A percentile compares a stretch with the other conserved stretches of the same genome.
Evolutionary conservation across 2,329 filamentous ascomycete genomes (phyloP).

Genomic region (Claviceps africana): DNA sequence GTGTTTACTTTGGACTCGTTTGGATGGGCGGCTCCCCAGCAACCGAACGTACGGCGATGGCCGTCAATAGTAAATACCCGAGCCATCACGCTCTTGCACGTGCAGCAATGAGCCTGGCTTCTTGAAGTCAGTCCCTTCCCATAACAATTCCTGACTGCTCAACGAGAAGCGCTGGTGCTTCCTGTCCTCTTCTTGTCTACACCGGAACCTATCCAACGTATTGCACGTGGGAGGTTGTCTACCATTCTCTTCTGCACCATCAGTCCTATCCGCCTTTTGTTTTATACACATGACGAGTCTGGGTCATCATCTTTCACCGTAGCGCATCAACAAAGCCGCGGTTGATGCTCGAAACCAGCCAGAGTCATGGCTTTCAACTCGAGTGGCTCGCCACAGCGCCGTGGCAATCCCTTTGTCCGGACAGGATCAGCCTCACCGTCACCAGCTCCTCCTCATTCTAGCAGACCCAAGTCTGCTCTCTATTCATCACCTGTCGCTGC

Average conservation of each 20-base stretch:
- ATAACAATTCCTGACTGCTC: slow-evolving; percentile 11
- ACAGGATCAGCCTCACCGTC: slow-evolving; percentile 39
- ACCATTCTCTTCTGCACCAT: neutral
- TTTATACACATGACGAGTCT: slow-evolving; percentile 11
- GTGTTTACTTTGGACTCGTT: slow-evolving; percentile 16
- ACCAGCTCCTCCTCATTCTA: slow-evolving; percentile 36
- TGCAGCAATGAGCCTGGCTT: slow-evolving; percentile 1
- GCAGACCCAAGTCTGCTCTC: slow-evolving; percentile 62
- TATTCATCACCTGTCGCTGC: slow-evolving; percentile 42
- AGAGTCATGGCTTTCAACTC: slow-evolving; percentile 21
- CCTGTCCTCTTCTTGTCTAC: slow-evolving; percentile 10
- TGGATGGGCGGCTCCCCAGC: slow-evolving; percentile 12
- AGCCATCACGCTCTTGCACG: neutral
- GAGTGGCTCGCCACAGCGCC: slow-evolving; percentile 45
- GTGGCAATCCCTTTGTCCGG: slow-evolving; percentile 68
- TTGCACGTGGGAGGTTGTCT: neutral
- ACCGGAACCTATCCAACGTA: neutral
- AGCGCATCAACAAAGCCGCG: slow-evolving; percentile 3
- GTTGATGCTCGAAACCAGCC: slow-evolving; percentile 10
- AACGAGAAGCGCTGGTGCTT: slow-evolving; percentile 12
- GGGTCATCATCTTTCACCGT: neutral
- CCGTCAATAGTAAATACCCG: slow-evolving; percentile 1
- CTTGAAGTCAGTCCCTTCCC: slow-evolving; percentile 14
- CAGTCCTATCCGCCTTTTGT: slow-evolving; percentile 8
- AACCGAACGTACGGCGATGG: slow-evolving; percentile 13